Percentiles rank a stretch among this genome's conserved stretches.
Evolutionary conservation across 306 rosid species (phyloP).

Genomic region (Malus sieversii): DNA sequence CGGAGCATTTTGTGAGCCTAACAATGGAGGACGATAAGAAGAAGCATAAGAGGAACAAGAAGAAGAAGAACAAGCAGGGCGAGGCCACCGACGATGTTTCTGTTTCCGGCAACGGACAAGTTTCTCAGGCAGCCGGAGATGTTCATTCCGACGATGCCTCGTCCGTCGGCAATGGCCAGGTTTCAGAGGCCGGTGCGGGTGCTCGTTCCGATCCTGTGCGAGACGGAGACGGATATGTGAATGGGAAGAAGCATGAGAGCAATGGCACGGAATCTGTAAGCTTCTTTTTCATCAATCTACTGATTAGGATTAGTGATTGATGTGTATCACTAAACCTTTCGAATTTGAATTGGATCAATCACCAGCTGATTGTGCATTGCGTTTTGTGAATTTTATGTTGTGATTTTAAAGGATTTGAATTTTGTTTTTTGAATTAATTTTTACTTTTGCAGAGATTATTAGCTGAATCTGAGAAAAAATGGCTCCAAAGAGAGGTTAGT

Average conservation of each 20-base stretch:
- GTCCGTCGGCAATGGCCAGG: constrained; percentile 14
- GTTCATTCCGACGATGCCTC: constrained; percentile 28
- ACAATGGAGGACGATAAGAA: constrained; percentile 59
- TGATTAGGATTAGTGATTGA: not conserved
- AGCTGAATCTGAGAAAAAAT: constrained; percentile 15
- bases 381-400: not conserved
- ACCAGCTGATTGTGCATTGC: not conserved
- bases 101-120: constrained; percentile 24
- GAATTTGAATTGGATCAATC: not conserved
- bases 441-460: constrained; percentile 10
- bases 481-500: constrained; percentile 23
- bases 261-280: constrained; percentile 54
- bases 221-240: constrained; percentile 8
- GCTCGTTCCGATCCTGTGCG: constrained; percentile 8
- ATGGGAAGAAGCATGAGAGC: constrained; percentile 20
- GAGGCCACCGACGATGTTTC: constrained; percentile 28
- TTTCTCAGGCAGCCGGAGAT: constrained; percentile 24
- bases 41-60: constrained; percentile 45
- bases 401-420: not conserved
- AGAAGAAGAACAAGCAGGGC: constrained; percentile 51
- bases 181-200: constrained; percentile 14
- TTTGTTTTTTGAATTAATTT: not conserved
- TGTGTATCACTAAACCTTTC: not conserved
- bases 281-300: constrained; percentile 6
- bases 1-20: constrained; percentile 7